Evolutionary conservation across 768 basidiomycete species (phyloP), one percentile per base, ranked within the genome.

Genomic region (Tricholoma flavovirens): DNA sequence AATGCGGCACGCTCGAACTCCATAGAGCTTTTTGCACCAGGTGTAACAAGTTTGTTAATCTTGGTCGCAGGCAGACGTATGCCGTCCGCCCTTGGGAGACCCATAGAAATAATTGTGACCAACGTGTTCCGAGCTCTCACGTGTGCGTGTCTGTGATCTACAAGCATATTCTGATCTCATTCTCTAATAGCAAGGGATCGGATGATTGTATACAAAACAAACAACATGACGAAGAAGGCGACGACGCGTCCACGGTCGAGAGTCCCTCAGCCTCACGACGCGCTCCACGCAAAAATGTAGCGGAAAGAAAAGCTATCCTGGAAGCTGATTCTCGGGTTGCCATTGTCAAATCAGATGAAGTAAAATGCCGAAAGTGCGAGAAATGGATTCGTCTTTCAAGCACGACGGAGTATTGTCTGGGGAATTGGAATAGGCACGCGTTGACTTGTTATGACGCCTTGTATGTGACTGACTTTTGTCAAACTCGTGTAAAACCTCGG

Each of bases 11-110:
- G 8, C 67, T 86, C 46, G 84, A 86, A 56, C 75, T 80, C 1
- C 77, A 81, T 67, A 75, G 77, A 8, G 83, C 77, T n/a, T 74
- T 76, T 52, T 89, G 87, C 62, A 77, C 69, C 17, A 71, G 79
- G 32, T 89, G 87, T 65, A 69, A 78, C 38, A 78, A 79, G 57
- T 76, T 76, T 68, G 76, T 88, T 15, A 73, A 75, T 38, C 75
- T 89, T 17, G 81, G 83, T 51, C 71, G 73, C n/a, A 78, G 69
- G 60, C 76, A 75, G 58, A 76, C 77, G 12, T 88, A 84, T 56
- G 71, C 77, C 11, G 79, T 87, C 56, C 76, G 76, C 36, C 78
- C 78, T 50, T 88, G 87, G 87, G 76, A 83, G 59, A 71, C 69
- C 35, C 87, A 88, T 64, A 73, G 82, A 22, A 72, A 68, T 17